Conservation (phyloP, 1,284 basidiomycete genomes). For the Amylostereum areolatum region DNA sequence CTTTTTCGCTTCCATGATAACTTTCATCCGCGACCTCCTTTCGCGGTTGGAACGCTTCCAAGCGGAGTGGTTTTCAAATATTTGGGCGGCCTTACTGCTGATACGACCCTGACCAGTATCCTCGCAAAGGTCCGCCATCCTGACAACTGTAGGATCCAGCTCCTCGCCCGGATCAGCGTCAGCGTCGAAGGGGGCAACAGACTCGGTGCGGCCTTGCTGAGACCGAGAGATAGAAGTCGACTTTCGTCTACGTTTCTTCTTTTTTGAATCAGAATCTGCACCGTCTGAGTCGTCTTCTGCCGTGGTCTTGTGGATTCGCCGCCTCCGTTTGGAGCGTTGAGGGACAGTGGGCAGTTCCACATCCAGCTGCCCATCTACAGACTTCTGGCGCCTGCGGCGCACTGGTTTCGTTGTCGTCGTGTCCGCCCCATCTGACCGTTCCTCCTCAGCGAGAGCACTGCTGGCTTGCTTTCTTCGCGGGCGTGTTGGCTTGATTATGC, state of each 20-base stretch:
- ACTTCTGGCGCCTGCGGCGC: too few relatives aligned
- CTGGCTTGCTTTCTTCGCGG: too few relatives aligned
- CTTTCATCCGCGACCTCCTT: conserved; percentile 53
- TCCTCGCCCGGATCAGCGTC: conserved; percentile 64
- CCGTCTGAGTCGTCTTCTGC: neutral
- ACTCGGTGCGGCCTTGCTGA: conserved; percentile 28
- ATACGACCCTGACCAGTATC: conserved; percentile 71
- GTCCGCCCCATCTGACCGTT: too few relatives aligned
- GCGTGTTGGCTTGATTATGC: too few relatives aligned
- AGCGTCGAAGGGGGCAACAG: conserved; percentile 48
- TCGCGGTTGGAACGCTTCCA: conserved; percentile 65
- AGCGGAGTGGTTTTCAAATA: conserved; percentile 57
- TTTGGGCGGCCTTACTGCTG: conserved; percentile 65
- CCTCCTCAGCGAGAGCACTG: too few relatives aligned
- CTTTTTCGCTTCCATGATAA: conserved; percentile 64
- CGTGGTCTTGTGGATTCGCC: neutral
- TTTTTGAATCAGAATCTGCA: neutral
- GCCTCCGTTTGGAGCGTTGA: neutral
- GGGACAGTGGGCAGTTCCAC: too few relatives aligned
- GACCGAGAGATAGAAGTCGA: neutral
- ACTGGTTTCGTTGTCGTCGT: too few relatives aligned
- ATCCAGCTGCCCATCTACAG: too few relatives aligned
- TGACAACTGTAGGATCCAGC: conserved; percentile 69
- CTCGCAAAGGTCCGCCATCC: conserved; percentile 69
- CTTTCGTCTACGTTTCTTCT: neutral